Evolutionary conservation across 805 yeast species (phyloP).

Genomic region (Ogataea angusta): DNA sequence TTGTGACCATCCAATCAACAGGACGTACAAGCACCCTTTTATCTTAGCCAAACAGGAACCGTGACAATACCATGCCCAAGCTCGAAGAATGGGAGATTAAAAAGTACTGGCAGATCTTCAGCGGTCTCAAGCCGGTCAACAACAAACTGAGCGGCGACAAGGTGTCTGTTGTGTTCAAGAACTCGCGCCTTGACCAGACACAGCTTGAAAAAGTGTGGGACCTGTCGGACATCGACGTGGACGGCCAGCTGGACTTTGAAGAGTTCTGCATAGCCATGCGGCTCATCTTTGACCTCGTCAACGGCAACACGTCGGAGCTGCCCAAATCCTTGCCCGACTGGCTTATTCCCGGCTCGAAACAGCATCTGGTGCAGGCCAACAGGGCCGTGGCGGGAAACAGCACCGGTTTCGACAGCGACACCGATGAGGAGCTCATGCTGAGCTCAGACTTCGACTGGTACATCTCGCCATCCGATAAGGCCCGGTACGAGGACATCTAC

Average conservation of each 20-base stretch:
- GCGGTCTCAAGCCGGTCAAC: slow-evolving; percentile 77
- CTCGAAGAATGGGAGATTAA: slow-evolving; percentile 94
- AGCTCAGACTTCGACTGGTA: slow-evolving; percentile 90
- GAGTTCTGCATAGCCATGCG: slow-evolving; percentile 98
- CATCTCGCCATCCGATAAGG: slow-evolving; percentile 82
- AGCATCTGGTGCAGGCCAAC: slow-evolving; percentile 82
- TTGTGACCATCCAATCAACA: too few species aligned
- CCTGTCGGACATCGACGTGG: slow-evolving; percentile 87
- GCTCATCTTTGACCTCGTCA: slow-evolving; percentile 84
- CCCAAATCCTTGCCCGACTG: slow-evolving; percentile 83
- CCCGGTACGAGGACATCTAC: slow-evolving; percentile 76
- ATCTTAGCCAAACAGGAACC: too few species aligned
- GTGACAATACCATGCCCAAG: slow-evolving; percentile 43
- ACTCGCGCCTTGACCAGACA: slow-evolving; percentile 77
- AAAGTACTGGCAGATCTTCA: slow-evolving; percentile 97
- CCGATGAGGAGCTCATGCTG: slow-evolving; percentile 59
- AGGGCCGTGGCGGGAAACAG: slow-evolving; percentile 46
- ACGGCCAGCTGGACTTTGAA: slow-evolving; percentile 90
- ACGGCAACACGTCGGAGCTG: slow-evolving; percentile 53
- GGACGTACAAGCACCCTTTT: too few species aligned
- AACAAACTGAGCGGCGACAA: slow-evolving; percentile 82
- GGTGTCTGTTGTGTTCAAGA: slow-evolving; percentile 81
- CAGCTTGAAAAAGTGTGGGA: slow-evolving; percentile 86
- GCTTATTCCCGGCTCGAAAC: slow-evolving; percentile 89
- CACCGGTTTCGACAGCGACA: slow-evolving; percentile 40